phyloP scores from a whole-genome alignment of 805 yeast genomes.

The Schwanniomyces sp. region DNA sequence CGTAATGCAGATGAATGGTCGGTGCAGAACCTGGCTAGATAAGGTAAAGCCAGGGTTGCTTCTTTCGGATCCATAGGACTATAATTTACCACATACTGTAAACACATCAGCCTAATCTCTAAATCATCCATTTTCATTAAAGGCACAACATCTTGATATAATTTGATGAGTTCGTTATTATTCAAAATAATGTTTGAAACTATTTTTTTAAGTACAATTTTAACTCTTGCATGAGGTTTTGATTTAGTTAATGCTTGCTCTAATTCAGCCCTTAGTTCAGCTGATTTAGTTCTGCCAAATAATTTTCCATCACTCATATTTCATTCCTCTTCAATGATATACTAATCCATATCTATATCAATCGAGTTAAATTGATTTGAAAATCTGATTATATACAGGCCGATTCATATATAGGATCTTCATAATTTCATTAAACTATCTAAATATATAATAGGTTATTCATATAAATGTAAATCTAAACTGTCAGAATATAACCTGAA shows the following conservation, averaged over 20 bases:
- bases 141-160: conserved; percentile 63
- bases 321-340: background rate
- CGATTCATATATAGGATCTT: background rate
- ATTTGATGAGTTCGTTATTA: conserved; percentile 67
- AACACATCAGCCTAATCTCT: conserved; percentile 71
- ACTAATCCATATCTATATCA: background rate
- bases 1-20: conserved; percentile 50
- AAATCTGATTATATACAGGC: background rate
- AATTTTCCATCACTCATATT: conserved; percentile 39
- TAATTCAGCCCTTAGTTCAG: conserved; percentile 41
- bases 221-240: conserved; percentile 37
- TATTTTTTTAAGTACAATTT: conserved; percentile 57
- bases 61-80: conserved; percentile 57
- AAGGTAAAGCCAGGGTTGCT: conserved; percentile 54
- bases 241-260: conserved; percentile 44
- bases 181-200: conserved; percentile 84
- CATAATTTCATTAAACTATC: background rate
- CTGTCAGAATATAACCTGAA: conserved; percentile 55
- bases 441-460: background rate
- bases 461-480: background rate
- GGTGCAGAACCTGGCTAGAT: conserved; percentile 52
- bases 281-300: conserved; percentile 38
- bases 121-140: conserved; percentile 58
- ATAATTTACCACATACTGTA: conserved; percentile 62
- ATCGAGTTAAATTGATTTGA: background rate